Percentiles rank a stretch among this genome's conserved stretches.
Conservation (phyloP, 2,329 filamentous ascomycete species). For the Emericellopsis cladophorae region DNA sequence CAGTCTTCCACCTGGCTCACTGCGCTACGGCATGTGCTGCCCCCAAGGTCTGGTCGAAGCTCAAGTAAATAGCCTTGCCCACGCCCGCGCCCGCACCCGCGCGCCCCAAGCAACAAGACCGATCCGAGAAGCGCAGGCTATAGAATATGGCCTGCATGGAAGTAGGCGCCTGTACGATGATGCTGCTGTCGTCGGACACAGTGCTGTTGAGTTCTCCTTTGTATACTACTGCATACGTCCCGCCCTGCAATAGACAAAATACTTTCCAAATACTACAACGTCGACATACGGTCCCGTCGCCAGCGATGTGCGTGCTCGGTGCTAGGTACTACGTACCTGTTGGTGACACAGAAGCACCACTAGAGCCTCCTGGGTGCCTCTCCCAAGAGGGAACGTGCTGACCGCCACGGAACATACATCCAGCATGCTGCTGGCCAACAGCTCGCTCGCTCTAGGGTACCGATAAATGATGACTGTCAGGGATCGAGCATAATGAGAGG, state of each 20-base stretch:
- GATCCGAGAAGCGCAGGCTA: neutral
- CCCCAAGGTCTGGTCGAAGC: conserved; percentile 84
- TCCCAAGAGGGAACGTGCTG: no score
- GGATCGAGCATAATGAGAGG: no score
- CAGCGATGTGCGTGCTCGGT: no score
- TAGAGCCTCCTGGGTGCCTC: no score
- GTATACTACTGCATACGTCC: conserved; percentile 4
- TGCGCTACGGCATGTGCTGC: conserved; percentile 89
- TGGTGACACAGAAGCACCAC: no score
- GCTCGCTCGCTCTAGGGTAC: no score
- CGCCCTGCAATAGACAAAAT: conserved; percentile 1
- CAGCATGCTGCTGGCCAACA: no score
- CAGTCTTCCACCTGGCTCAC: conserved; percentile 98
- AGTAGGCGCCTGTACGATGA: neutral
- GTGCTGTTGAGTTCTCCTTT: conserved; percentile 1
- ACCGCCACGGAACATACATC: no score
- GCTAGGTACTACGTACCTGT: no score
- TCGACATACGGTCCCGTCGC: neutral
- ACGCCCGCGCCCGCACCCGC: no score
- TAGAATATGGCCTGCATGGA: neutral
- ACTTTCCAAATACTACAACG: no score
- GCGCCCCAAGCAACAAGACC: neutral
- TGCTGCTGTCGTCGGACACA: neutral
- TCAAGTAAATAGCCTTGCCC: conserved; percentile 59
- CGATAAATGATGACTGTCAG: no score